Evolutionary conservation across 2,329 filamentous ascomycete species (phyloP), one percentile per base, ranked within the genome.

Genomic region (Botryotinia narcissicola): DNA sequence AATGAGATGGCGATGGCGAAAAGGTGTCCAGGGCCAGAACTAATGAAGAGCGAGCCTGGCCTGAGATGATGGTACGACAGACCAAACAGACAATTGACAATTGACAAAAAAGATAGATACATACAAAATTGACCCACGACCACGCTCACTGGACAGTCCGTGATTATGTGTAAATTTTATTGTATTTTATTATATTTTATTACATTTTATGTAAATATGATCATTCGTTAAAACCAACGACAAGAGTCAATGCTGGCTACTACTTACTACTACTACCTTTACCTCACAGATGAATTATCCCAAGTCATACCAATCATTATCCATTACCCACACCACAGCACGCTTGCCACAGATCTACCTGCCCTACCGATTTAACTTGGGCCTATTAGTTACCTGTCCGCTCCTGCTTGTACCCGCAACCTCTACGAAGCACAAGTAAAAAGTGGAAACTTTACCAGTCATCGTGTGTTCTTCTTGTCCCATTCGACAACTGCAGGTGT

Each of bases 281-380:
- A 37, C 44, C 44, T 67, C 9, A 48, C 44, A n/a, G 40, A 40
- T 40, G 12, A 40, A 67, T 40, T 22, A 7, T 57, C 25, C 25
- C 46, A 68, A 54, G 46, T 68, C 46, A 48, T 68, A 35, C 64
- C 64, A 68, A 54, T 40, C 64, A 68, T 40, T 14, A 29, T 54
- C 64, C 46, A 16, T 16, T n/a, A 54, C 25, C 48, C 48, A 54
- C 48, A 68, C 46, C 46, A 37, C 64, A 29, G n/a, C n/a, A 57
- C 51, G 51, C 51, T 57, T 68, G n/a, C 46, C 35, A 66, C 35
- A 37, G 64, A 68, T 68, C 64, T 68, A 48, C 64, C 51, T 68
- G 64, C 64, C 64, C 64, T 68, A 54, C 64, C 64, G 64, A 54
- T 68, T 37, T 48, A 22, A 68, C 64, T 68, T 68, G 64, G 64